phyloP scores from a whole-genome alignment of 164 flowering plant genomes.

The Chloranthus sessilifolius region DNA sequence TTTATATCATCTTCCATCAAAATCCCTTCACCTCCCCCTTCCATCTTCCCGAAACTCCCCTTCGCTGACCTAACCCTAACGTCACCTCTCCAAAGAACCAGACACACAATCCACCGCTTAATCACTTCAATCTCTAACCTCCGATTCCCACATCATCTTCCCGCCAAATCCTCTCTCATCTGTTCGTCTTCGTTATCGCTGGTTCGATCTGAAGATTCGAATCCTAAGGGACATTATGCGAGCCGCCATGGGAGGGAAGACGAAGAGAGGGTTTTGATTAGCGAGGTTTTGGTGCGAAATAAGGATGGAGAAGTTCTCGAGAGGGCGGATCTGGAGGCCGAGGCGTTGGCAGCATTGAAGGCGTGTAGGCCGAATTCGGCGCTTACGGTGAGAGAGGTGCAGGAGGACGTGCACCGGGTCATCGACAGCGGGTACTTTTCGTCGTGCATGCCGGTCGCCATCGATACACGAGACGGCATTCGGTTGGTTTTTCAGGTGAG shows the following conservation, averaged over 20 bases:
- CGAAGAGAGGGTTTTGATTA: constrained; percentile 91
- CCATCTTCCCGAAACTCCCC: constrained; percentile 15
- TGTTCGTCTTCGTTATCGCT: constrained; percentile 36
- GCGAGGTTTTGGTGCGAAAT: constrained; percentile 85
- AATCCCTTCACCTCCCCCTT: constrained; percentile 13
- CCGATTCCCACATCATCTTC: not conserved
- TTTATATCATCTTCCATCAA: constrained; percentile 43
- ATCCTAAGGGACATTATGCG: constrained; percentile 25
- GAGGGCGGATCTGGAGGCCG: constrained; percentile 83
- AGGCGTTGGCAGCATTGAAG: constrained; percentile 66
- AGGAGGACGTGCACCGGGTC: constrained; percentile 90
- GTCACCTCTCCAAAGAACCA: constrained; percentile 16
- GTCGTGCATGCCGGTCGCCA: constrained; percentile 94
- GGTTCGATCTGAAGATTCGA: constrained; percentile 23
- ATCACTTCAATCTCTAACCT: constrained; percentile 20
- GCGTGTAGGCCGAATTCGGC: constrained; percentile 84
- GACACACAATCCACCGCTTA: constrained; percentile 18
- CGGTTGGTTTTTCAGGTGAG: constrained; percentile 85
- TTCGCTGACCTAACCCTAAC: constrained; percentile 25
- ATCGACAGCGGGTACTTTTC: constrained; percentile 81
- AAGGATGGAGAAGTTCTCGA: constrained; percentile 96
- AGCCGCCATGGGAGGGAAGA: constrained; percentile 30
- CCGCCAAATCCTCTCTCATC: constrained; percentile 18
- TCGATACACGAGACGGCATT: constrained; percentile 93
- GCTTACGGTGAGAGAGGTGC: constrained; percentile 81